phyloP scores from a whole-genome alignment of 2,329 filamentous ascomycete species.

The Curvularia hawaiiensis region DNA sequence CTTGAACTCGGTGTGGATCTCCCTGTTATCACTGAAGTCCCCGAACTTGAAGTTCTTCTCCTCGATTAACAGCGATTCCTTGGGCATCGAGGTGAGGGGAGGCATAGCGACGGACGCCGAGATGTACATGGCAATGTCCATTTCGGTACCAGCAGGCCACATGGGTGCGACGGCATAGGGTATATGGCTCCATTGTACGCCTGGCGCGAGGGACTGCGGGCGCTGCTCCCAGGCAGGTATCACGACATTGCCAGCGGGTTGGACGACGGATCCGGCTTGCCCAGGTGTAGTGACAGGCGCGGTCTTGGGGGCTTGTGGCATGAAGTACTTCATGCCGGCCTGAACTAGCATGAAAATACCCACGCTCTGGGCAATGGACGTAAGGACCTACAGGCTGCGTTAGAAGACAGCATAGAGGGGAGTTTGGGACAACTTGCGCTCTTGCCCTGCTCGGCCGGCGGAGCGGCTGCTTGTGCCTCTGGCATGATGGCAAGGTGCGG shows the following conservation, averaged over 20 bases:
- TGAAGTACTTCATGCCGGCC: conserved; percentile 61
- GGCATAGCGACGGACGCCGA: conserved; percentile 74
- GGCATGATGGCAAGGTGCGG: conserved; percentile 34
- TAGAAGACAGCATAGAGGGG: conserved; percentile 15
- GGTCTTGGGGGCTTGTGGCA: conserved; percentile 43
- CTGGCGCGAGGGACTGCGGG: conserved; percentile 52
- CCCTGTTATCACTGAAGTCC: conserved; percentile 78
- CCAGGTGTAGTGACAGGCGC: conserved; percentile 24
- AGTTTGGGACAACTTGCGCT: conserved; percentile 27
- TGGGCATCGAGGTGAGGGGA: conserved; percentile 67
- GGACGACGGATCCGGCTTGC: conserved; percentile 22
- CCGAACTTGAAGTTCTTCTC: conserved; percentile 82
- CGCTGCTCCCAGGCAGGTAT: conserved; percentile 46
- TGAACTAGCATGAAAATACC: conserved; percentile 65
- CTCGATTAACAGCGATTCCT: conserved; percentile 73
- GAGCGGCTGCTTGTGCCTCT: conserved; percentile 30
- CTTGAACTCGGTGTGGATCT: conserved; percentile 75
- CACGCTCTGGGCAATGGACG: conserved; percentile 58
- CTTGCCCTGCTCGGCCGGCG: conserved; percentile 26
- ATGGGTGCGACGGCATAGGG: conserved; percentile 81
- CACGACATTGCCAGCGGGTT: conserved; percentile 33
- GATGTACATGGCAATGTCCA: conserved; percentile 87
- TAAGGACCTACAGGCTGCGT: conserved; percentile 36
- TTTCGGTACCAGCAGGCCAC: conserved; percentile 77
- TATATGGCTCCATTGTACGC: conserved; percentile 65